These are phyloP conservation scores for Alternaria triticimaculans DNA, from an alignment of 2,329 filamentous ascomycete genomes.

Conservation along the genomic window DNA sequence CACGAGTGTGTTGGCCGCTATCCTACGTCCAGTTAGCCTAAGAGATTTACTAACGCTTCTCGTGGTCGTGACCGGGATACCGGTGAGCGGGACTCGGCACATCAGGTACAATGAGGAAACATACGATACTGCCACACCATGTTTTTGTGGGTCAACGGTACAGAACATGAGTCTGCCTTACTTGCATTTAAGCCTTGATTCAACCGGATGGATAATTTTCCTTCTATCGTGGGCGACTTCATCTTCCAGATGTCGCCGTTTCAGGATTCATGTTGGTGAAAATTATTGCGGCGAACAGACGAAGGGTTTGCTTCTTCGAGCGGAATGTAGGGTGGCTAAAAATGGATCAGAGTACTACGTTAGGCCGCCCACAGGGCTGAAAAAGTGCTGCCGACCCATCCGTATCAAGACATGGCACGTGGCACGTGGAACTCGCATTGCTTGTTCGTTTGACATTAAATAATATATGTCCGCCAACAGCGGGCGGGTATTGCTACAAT, in stretches of 20 bases:
- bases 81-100: constrained; percentile 16
- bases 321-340: neutral
- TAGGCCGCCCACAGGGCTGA: neutral
- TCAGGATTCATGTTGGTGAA: neutral
- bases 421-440: constrained; percentile 6
- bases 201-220: neutral
- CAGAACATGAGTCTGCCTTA: neutral
- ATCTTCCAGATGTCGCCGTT: neutral
- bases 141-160: neutral
- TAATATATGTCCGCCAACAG: constrained; percentile 40
- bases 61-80: constrained; percentile 4
- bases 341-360: neutral
- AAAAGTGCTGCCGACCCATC: neutral
- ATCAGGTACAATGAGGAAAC: constrained; percentile 4
- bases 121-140: neutral
- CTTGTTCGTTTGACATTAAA: constrained; percentile 39
- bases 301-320: neutral
- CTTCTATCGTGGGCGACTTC: neutral
- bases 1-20: neutral
- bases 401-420: neutral
- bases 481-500: constrained; percentile 43
- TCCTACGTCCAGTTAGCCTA: constrained; percentile 3
- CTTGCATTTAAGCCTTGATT: neutral
- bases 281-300: neutral
- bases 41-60: neutral